Conservation (phyloP, 1,284 basidiomycete species). For the Cryptococcus jaspeensis region DNA sequence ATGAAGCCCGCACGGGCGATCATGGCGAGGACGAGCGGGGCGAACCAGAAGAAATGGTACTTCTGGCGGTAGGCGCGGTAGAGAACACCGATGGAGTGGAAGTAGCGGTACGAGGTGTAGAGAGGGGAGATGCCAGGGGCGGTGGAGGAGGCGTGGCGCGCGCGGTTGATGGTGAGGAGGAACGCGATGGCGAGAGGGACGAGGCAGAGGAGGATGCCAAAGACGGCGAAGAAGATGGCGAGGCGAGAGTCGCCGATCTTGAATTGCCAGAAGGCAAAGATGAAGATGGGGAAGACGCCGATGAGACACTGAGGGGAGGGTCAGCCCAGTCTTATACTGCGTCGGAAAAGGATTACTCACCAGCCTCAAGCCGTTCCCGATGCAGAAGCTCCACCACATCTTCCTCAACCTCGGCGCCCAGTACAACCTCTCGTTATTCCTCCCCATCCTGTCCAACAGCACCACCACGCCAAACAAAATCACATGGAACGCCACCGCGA, state of each 20-base stretch:
- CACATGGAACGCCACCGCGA: constrained; percentile 57
- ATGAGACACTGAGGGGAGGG: constrained; percentile 59
- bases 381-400: constrained; percentile 54
- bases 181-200: constrained; percentile 55
- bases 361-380: constrained; percentile 49
- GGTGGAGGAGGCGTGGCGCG: constrained; percentile 32
- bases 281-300: constrained; percentile 65
- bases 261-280: constrained; percentile 85
- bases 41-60: constrained; percentile 54
- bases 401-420: constrained; percentile 53
- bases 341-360: constrained; percentile 24
- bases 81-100: constrained; percentile 47
- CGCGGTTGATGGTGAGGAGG: constrained; percentile 31
- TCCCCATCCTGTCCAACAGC: constrained; percentile 36
- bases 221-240: constrained; percentile 63
- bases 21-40: constrained; percentile 47
- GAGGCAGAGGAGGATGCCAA: constrained; percentile 61
- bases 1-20: constrained; percentile 66
- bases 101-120: constrained; percentile 48
- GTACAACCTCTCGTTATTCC: constrained; percentile 32
- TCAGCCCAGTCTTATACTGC: neutral
- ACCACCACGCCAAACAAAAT: constrained; percentile 58
- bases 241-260: constrained; percentile 80
- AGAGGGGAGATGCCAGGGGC: constrained; percentile 39
- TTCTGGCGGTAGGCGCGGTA: constrained; percentile 52